Conservation (phyloP, 345 rosid species). For the Gossypium australe region DNA sequence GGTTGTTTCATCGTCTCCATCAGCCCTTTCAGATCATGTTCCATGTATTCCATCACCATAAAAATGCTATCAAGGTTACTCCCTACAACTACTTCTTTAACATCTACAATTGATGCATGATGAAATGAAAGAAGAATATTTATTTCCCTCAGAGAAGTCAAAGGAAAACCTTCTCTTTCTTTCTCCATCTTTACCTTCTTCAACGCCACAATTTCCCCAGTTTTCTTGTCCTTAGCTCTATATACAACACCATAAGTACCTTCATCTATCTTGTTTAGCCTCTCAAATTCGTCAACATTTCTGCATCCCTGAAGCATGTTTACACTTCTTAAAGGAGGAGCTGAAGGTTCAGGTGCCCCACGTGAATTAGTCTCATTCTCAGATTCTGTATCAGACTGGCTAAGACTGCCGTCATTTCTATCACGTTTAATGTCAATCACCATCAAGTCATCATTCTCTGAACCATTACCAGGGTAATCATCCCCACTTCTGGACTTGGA, state of each 20-base stretch:
- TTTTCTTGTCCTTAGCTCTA: conserved; percentile 90
- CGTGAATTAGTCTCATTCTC: conserved; percentile 43
- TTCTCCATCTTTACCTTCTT: conserved; percentile 99
- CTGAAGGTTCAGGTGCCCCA: conserved; percentile 52
- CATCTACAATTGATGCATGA: conserved; percentile 92
- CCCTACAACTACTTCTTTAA: conserved; percentile 98
- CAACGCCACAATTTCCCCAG: conserved; percentile 93
- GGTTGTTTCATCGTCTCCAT: conserved; percentile 99
- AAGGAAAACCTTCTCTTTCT: conserved; percentile 98
- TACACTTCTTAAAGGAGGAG: conserved; percentile 67
- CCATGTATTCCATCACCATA: conserved; percentile 99
- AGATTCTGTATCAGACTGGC: conserved; percentile 47
- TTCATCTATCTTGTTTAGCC: conserved; percentile 96
- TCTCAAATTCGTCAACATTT: conserved; percentile 97
- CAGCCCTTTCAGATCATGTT: conserved; percentile 92
- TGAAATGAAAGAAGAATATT: conserved; percentile 96
- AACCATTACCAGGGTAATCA: conserved; percentile 42
- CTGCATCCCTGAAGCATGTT: conserved; percentile 98
- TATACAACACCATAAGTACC: conserved; percentile 99
- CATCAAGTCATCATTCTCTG: conserved; percentile 61
- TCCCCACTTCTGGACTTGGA: conserved; percentile 53
- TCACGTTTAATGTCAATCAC: conserved; percentile 48
- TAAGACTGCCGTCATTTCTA: conserved; percentile 30
- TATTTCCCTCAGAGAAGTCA: conserved; percentile 91
- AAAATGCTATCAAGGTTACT: conserved; percentile 89